phyloP scores from a whole-genome alignment of 768 basidiomycete species.

The Serendipita indica region DNA sequence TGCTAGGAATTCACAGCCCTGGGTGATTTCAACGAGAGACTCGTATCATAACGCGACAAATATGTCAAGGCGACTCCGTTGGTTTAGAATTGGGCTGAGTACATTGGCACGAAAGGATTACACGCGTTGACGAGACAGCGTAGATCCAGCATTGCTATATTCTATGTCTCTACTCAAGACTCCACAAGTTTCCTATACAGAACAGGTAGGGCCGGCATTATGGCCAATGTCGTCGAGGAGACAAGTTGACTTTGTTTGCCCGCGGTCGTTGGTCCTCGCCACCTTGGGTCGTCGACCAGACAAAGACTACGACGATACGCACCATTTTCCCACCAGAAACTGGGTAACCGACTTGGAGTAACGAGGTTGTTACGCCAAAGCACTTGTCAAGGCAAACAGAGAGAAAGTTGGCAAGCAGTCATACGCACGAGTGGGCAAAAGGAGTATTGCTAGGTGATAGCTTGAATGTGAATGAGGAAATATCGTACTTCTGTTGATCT shows the following conservation, averaged over 20 bases:
- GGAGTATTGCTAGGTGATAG: neutral
- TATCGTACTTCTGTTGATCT: neutral
- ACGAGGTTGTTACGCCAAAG: neutral
- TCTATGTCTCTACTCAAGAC: slow-evolving; percentile 94
- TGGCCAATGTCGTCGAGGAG: neutral
- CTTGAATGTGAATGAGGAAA: neutral
- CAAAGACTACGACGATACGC: neutral
- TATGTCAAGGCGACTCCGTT: neutral
- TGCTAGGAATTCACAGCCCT: slow-evolving; percentile 99
- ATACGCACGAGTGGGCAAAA: neutral
- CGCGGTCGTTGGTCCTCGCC: neutral
- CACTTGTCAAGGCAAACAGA: neutral
- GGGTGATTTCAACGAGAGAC: slow-evolving; percentile 6
- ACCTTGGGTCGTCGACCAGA: neutral
- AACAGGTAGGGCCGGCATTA: neutral
- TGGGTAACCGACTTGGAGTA: neutral
- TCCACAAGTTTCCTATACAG: slow-evolving; percentile 49
- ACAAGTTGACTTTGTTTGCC: too few species aligned
- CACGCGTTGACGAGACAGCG: slow-evolving; percentile 76
- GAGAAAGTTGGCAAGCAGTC: neutral
- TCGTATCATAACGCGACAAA: neutral
- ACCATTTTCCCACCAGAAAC: neutral
- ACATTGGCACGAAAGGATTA: slow-evolving; percentile 97
- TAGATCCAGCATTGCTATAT: slow-evolving; percentile 75
- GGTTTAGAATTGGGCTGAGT: slow-evolving; percentile 16